Conservation (phyloP, 805 yeast genomes). For the Candida coleopterorum region DNA sequence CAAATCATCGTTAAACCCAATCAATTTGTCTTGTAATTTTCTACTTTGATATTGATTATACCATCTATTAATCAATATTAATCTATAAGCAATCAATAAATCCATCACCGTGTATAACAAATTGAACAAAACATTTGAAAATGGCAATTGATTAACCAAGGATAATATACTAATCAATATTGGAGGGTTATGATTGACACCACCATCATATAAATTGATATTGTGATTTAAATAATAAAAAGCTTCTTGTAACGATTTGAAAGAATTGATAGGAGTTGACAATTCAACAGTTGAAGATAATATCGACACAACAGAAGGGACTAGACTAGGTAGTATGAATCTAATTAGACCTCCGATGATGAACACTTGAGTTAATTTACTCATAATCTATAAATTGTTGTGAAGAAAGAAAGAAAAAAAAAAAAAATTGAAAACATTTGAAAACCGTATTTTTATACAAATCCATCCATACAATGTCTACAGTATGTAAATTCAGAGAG, state of each 20-base stretch:
- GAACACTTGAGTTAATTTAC: slow-evolving; percentile 18
- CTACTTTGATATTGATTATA: slow-evolving; percentile 21
- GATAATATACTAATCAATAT: slow-evolving; percentile 52
- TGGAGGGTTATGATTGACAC: slow-evolving; percentile 84
- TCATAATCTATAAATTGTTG: slow-evolving; percentile 12
- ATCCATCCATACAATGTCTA: too few relatives aligned
- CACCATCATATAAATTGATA: slow-evolving; percentile 74
- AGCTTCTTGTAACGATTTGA: slow-evolving; percentile 41
- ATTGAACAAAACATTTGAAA: slow-evolving; percentile 20
- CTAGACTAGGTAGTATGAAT: slow-evolving; percentile 28
- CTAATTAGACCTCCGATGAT: slow-evolving; percentile 29
- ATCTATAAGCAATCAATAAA: slow-evolving; percentile 47
- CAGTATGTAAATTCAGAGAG: slow-evolving; percentile 3
- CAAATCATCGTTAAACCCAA: slow-evolving; percentile 35
- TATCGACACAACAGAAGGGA: slow-evolving; percentile 24
- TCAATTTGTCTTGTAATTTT: slow-evolving; percentile 13
- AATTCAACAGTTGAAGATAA: slow-evolving; percentile 48
- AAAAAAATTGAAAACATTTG: too few relatives aligned
- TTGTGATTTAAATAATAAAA: slow-evolving; percentile 53
- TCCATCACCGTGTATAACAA: slow-evolving; percentile 58
- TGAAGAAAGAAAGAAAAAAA: neutral
- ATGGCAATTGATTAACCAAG: slow-evolving; percentile 23
- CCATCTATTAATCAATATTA: slow-evolving; percentile 48
- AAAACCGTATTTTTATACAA: neutral
- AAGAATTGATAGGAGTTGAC: slow-evolving; percentile 72